A percentile compares a stretch with the other conserved stretches of the same genome.
Conservation (phyloP, 306 rosid species). For the Vigna reflexopilosa region DNA sequence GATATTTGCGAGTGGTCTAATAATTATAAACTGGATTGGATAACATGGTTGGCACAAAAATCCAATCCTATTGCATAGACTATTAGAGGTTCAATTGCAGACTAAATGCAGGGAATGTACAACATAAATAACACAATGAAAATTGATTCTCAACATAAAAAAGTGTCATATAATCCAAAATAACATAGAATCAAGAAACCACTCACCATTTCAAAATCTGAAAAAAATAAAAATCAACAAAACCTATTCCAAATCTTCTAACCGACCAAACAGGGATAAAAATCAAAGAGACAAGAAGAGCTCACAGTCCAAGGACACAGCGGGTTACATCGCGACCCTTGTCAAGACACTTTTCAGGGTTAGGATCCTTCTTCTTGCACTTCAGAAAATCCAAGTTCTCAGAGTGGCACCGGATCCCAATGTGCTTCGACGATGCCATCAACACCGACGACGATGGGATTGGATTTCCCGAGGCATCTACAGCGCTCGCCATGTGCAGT, state of each 20-base stretch:
- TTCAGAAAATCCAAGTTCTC: conserved; percentile 88
- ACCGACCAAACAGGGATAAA: neutral
- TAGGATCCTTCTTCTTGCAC: conserved; percentile 88
- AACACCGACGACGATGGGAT: conserved; percentile 91
- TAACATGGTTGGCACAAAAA: too few relatives aligned
- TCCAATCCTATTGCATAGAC: neutral
- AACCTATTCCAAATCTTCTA: neutral
- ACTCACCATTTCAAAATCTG: neutral
- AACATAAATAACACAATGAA: too few relatives aligned
- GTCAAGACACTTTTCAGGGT: conserved; percentile 93
- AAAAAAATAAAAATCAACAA: neutral
- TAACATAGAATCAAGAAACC: neutral
- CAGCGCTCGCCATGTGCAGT: conserved; percentile 74
- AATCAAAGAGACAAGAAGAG: neutral
- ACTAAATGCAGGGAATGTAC: neutral
- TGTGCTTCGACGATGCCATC: conserved; percentile 92
- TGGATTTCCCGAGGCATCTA: conserved; percentile 85
- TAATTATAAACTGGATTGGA: too few relatives aligned
- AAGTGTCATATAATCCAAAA: conserved; percentile 18
- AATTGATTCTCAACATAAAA: neutral
- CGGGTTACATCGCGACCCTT: conserved; percentile 92
- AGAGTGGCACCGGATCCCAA: conserved; percentile 67
- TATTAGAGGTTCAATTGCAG: neutral
- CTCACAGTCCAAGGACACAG: conserved; percentile 89
- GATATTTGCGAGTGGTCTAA: too few relatives aligned